These are phyloP conservation scores for Kodamaea sagamina DNA, from an alignment of 805 yeast species.

Conservation along the genomic window DNA sequence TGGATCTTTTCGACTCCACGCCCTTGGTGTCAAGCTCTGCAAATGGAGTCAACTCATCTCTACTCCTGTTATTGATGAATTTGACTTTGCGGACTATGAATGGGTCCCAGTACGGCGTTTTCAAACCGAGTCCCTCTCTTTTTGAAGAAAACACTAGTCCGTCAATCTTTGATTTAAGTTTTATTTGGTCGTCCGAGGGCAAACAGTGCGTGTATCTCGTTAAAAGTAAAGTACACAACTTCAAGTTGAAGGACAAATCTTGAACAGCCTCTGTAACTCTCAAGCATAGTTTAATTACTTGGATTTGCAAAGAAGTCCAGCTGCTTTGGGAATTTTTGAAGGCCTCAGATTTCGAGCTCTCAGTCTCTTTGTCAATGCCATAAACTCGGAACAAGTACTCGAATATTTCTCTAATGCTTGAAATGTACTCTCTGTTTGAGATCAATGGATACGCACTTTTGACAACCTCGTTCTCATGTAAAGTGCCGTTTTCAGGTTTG, in stretches of 20 bases:
- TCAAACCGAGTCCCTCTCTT: conserved; percentile 27
- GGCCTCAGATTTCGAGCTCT: conserved; percentile 25
- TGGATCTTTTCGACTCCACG: conserved; percentile 10
- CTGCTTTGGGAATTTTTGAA: conserved; percentile 23
- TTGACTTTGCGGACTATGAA: conserved; percentile 55
- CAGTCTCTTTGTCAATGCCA: conserved; percentile 48
- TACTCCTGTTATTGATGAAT: conserved; percentile 26
- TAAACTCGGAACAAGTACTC: conserved; percentile 54
- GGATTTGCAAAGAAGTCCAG: conserved; percentile 62
- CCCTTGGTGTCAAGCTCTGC: conserved; percentile 20
- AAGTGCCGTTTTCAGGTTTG: background rate
- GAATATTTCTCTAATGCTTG: conserved; percentile 42
- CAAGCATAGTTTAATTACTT: conserved; percentile 53
- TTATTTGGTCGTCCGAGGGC: conserved; percentile 57
- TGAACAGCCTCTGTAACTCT: conserved; percentile 53
- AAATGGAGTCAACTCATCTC: conserved; percentile 47
- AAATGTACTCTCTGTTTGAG: conserved; percentile 13
- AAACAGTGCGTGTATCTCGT: conserved; percentile 57
- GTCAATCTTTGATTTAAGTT: conserved; percentile 36
- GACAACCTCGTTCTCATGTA: background rate
- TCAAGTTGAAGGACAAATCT: conserved; percentile 40
- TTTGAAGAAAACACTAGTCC: conserved; percentile 21
- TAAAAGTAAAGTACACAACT: conserved; percentile 55
- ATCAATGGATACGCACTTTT: background rate
- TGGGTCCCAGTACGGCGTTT: conserved; percentile 70